Evolutionary conservation across 768 basidiomycete genomes (phyloP), one percentile per base, ranked within the genome.

Genomic region (Suillus tomentosus): DNA sequence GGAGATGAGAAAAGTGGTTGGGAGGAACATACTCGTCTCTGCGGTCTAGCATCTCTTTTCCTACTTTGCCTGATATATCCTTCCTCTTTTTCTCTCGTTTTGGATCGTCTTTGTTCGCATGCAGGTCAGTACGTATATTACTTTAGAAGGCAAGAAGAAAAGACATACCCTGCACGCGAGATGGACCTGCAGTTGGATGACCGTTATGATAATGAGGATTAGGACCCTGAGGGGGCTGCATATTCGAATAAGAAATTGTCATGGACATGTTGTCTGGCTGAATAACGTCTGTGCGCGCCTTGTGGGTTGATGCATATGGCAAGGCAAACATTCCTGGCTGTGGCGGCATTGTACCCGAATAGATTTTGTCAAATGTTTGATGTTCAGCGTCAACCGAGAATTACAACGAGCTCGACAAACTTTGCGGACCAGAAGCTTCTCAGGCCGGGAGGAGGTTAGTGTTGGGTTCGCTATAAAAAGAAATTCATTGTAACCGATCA

Each of bases 21-120:
- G 13, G 15, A 63, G 60, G 40, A 54, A 80, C 85, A 72, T 70
- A 91, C 91, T 92, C 90, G 73, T 92, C 90, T 68, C 89, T 79
- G 64, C 90, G 81, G 75, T 93, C 91, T 71, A 74, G 82, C 79
- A 90, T 83, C 68, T 92, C 91, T 73, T 88, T 91, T 27, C 85
- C 86, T 36, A 89, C 73, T 78, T 86, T 90, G 61, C 86, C 85
- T n/a, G 85, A 82, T 37, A 88, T 72, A 61, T 92, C 90, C 70
- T 85, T 88, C 66, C 87, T 79, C 74, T 85, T 85, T 80, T 84
- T 87, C 62, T 90, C 89, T 70, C 83, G 85, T 78, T 86, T 81
- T 19, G 76, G 72, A 54, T 84, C 83, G 66, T 84, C 82, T 65
- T 60, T n/a, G 22, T 57, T 53, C n/a, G 53, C n/a, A 36, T 45